Percentiles rank a stretch among this genome's conserved stretches.
These are phyloP conservation scores for Asparagopsis taxiformis DNA, from an alignment of 31 red algal species.

Conservation along the genomic window DNA sequence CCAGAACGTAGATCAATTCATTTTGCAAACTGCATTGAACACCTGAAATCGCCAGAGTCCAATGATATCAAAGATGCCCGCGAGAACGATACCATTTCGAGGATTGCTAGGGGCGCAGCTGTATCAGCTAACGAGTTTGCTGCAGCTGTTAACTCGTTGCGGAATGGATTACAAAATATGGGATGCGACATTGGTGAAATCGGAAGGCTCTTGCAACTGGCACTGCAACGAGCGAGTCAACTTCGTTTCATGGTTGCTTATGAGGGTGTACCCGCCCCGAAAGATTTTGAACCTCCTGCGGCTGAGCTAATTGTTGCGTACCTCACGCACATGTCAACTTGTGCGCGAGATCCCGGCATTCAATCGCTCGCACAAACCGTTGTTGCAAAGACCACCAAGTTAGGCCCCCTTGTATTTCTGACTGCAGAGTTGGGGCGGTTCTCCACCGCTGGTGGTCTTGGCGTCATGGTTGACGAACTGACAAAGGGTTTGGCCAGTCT, in stretches of 20 bases:
- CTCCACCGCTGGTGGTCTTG: conserved; percentile 95
- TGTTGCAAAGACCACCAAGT: conserved; percentile 73
- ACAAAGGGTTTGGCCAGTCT: conserved; percentile 93
- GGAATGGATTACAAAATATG: conserved; percentile 38
- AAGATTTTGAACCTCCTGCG: conserved; percentile 82
- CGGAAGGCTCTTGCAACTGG: conserved; percentile 53
- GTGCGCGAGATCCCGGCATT: conserved; percentile 43
- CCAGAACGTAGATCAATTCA: conserved; percentile 48
- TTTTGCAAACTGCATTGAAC: conserved; percentile 47
- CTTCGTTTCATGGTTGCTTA: conserved; percentile 64
- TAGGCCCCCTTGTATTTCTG: conserved; percentile 95
- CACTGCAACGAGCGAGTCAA: conserved; percentile 85
- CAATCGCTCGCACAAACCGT: conserved; percentile 47
- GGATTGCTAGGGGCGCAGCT: conserved; percentile 82
- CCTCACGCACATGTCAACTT: conserved; percentile 77
- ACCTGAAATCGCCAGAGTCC: conserved; percentile 40
- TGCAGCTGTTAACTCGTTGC: conserved; percentile 45
- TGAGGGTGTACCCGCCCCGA: conserved; percentile 70
- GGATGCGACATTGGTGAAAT: conserved; percentile 62
- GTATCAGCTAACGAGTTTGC: conserved; percentile 70
- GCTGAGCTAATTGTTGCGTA: conserved; percentile 95
- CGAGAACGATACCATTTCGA: conserved; percentile 69
- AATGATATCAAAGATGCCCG: conserved; percentile 87
- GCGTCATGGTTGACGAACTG: conserved; percentile 98
- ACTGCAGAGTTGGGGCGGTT: conserved; percentile 96